Base-by-base conservation (phyloP, 2,329 filamentous ascomycete genomes). In the Cladosporium sp. region DNA sequence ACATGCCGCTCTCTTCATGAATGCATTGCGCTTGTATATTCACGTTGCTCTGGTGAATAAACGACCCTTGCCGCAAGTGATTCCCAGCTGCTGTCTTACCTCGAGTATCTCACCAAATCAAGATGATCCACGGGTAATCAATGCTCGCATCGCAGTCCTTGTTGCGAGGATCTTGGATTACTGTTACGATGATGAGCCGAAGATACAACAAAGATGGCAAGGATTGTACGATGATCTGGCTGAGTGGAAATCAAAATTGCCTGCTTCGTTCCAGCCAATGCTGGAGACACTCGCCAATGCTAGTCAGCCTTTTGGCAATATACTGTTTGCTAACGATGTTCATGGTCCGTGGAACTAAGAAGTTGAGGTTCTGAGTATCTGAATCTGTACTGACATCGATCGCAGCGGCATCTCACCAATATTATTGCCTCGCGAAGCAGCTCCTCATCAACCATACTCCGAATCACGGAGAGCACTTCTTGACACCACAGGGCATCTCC, bases 1-100 rank as follows among this genome's bases (percentile, higher is more conserved):
- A 26, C 67, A 67, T 56, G 65, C 65, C n/a, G 57, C 62, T 33
- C 58, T 68, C 21, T 66, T 68, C 62, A 23, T 66, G 44, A 66
- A 65, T 55, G 44, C 60, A 5, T 57, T 68, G 2, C 64, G 67
- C 4, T 56, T 68, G 18, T 68, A 66, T 28, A 65, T 61, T 29
- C 67, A 68, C 14, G 64, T 68, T 23, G 59, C 65, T 18, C 61
- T 62, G 58, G 46, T 59, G 6, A 59, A 33, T 18, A 58, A 59
- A n/a, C 53, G 53, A 28, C 65, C 67, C 11, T 31, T 68, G 18
- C 40, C 40, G 10, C 40, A 46, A n/a, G 40, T n/a, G 3, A 46
- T 46, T 10, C 40, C 40, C 10, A 46, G 40, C n/a, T 46, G 40
- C n/a, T 23, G 40, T n/a, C 40, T 46, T 21, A 46, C n/a, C 1